Base-by-base conservation (phyloP, 768 basidiomycete species). In the Suillus weaverae region DNA sequence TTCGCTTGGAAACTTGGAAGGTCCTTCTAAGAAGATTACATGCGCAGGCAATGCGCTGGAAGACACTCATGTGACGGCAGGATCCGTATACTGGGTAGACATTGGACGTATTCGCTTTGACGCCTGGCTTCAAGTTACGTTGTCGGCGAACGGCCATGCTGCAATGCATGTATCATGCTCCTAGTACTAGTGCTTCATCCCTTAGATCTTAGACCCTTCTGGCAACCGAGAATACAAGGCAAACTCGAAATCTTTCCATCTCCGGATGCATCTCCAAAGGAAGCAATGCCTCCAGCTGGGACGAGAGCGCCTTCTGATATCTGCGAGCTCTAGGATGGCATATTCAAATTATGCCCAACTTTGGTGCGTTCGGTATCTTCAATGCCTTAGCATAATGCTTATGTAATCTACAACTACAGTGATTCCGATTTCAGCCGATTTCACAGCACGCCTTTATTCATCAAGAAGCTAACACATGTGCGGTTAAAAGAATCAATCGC, bases 91-190 rank as follows among this genome's bases (percentile, higher is more conserved):
- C 36, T 20, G 32, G 16, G 16, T 39, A 20, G 38, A 30, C 26
- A 26, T 57, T 39, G 38, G 38, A 57, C 22, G 36, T 39, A 39
- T 57, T 57, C 26, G 56, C 26, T 57, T 57, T 57, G 38, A 57
- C 26, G 1, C 16, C 26, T 26, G 10, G 3, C 18, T 26, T 54
- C 35, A 30, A 18, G 22, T 57, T 38, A 57, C 55, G 55, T 57
- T 57, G 14, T 26, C 38, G 36, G 36, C 56, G 39, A 22, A 6
- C 22, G 8, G 5, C 22, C n/a, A 26, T 57, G 22, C 36, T 39
- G 36, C 36, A 39, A 22, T 38, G 36, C 55, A 38, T 26, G 36
- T 18, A 38, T 16, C 16, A 16, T 38, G 36, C 14, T 57, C 56
- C 56, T 22, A 50, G 10, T 8, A 26, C 26, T 30, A 26, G 26